Base-by-base conservation (phyloP, 2,329 filamentous ascomycete genomes). In the Penicillium sp. region DNA sequence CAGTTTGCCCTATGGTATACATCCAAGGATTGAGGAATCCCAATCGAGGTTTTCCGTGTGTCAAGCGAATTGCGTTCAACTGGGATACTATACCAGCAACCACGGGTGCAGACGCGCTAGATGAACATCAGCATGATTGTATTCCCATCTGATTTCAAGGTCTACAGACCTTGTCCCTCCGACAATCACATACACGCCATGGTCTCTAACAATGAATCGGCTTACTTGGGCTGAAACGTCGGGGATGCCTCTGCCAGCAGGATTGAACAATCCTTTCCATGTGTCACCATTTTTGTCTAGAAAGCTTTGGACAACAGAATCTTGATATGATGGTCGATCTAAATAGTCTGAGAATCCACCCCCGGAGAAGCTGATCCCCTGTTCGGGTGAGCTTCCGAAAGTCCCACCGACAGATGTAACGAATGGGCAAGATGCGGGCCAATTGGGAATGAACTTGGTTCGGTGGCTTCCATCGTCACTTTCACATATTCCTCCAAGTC, bases 1-100 rank as follows among this genome's bases (percentile, higher is more conserved):
- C 80, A 21, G 70, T 63, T 58, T 72, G 71, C 21, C 76, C 78
- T 37, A 75, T 60, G 25, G 70, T 72, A 64, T 87, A 88, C 16
- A 88, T 72, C 81, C 83, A 85, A 1, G 85, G 85, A 68, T 88
- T 88, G 26, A 88, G 70, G 65, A 86, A 88, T 1, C 85, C 85
- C 64, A 88, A 72, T 0, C 76, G 67, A 7, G 80, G 69, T 67
- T 81, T 80, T 1, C 83, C 83, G n/a, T 76, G 75, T 16, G 80
- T 75, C 48, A 89, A 72, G 31, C 86, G 78, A 23, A 83, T 81
- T 58, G 87, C 84, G 67, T 91, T 91, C 50, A 91, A 71, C 37
- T 89, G 79, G 1, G 83, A 80, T 49, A 91, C 75, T 60, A 91
- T 80, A 14, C 81, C 81, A 0, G 87, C 86, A 50, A 88, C 82